These are phyloP conservation scores for Lentinula guzmanii DNA, from an alignment of 768 basidiomycete species.

Conservation along the genomic window DNA sequence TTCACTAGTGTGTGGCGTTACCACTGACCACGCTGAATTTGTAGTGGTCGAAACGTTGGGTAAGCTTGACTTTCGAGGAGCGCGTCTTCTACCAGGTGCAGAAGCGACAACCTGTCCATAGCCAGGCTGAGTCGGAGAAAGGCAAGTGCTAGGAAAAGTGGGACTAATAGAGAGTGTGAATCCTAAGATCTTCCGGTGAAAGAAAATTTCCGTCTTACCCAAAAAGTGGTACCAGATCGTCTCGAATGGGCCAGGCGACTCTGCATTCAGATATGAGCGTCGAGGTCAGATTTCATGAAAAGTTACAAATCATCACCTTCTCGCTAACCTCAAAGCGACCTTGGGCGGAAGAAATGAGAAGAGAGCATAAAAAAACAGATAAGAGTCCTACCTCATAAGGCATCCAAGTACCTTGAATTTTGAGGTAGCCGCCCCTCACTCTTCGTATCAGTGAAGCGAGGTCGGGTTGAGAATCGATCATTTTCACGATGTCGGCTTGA, in stretches of 20 bases:
- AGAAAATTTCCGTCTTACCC: constrained; percentile 43
- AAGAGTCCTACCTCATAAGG: constrained; percentile 68
- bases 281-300: constrained; percentile 10
- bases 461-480: constrained; percentile 89
- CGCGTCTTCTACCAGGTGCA: constrained; percentile 53
- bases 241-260: constrained; percentile 84
- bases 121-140: constrained; percentile 81
- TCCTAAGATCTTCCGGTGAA: not conserved
- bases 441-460: constrained; percentile 76
- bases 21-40: not conserved
- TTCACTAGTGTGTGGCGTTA: constrained; percentile 14
- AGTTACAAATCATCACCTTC: constrained; percentile 49
- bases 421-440: constrained; percentile 83
- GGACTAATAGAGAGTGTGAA: constrained; percentile 39
- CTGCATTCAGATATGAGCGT: constrained; percentile 28
- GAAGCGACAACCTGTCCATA: constrained; percentile 77
- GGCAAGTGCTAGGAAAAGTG: constrained; percentile 76
- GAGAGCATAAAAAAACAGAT: not conserved
- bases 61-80: constrained; percentile 44
- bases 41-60: constrained; percentile 22
- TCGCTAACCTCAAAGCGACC: constrained; percentile 74
- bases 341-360: constrained; percentile 22
- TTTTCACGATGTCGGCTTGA: constrained; percentile 85
- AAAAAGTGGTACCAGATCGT: constrained; percentile 83
- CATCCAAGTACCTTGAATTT: constrained; percentile 95